phyloP scores from a whole-genome alignment of 202 grass and related monocot genomes.

The Miscanthus sacchariflorus region DNA sequence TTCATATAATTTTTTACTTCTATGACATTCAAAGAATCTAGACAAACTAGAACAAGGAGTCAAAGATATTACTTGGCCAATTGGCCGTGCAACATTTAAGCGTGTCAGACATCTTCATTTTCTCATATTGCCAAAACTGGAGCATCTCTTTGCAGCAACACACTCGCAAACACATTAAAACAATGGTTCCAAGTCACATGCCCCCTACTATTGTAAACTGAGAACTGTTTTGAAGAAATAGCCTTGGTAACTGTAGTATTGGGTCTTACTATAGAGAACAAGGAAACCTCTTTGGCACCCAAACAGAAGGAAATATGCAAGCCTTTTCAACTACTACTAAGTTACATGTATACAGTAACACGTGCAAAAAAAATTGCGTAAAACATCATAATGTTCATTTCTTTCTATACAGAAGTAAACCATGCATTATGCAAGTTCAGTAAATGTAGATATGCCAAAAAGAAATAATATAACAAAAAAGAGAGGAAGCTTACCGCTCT shows the following conservation, averaged over 20 bases:
- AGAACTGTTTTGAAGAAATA: neutral
- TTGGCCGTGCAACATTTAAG: neutral
- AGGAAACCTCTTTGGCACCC: neutral
- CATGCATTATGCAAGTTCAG: neutral
- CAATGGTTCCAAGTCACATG: neutral
- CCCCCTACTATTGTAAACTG: slow-evolving; percentile 2
- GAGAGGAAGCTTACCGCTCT: neutral
- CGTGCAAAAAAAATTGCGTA: neutral
- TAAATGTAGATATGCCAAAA: neutral
- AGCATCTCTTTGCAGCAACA: neutral
- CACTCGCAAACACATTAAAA: neutral
- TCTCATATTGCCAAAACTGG: neutral
- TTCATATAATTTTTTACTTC: neutral
- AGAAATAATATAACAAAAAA: neutral
- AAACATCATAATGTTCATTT: neutral
- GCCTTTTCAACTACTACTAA: neutral
- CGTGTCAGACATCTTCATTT: neutral
- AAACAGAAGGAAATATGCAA: neutral
- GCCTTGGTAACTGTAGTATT: neutral
- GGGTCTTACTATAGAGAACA: neutral
- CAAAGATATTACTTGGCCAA: slow-evolving; percentile 13
- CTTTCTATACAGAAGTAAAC: neutral
- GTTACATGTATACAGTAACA: neutral
- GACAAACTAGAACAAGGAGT: neutral
- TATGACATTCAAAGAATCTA: neutral